These are phyloP conservation scores for Blakeslea trispora DNA, from an alignment of 371 early-diverging fungal species.

Conservation along the genomic window DNA sequence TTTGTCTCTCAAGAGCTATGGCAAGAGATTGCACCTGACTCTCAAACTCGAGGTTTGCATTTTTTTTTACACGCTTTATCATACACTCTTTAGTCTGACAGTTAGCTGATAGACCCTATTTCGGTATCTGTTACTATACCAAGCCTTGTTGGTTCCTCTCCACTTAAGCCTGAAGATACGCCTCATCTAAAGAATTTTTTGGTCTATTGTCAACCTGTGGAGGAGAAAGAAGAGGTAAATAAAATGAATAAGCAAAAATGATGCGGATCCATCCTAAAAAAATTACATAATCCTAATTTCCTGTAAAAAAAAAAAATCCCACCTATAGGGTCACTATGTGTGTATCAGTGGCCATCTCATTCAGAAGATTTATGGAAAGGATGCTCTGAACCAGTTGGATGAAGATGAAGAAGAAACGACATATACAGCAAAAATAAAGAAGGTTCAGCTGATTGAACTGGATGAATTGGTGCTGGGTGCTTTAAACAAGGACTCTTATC, in stretches of 20 bases:
- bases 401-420: conserved; percentile 30
- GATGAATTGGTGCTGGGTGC: conserved; percentile 70
- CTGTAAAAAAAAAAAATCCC: no score
- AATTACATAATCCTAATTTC: background rate
- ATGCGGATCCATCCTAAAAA: background rate
- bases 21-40: conserved; percentile 10
- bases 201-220: conserved; percentile 16
- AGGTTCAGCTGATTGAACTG: conserved; percentile 58
- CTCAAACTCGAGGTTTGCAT: conserved; percentile 13
- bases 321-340: conserved; percentile 7
- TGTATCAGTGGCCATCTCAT: conserved; percentile 30
- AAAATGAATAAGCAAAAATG: conserved; percentile 6
- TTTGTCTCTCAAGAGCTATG: conserved; percentile 23
- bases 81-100: background rate
- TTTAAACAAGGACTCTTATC: conserved; percentile 55
- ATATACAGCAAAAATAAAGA: conserved; percentile 29
- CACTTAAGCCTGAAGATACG: background rate
- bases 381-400: conserved; percentile 36
- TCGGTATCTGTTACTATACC: conserved; percentile 23
- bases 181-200: conserved; percentile 12
- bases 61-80: background rate
- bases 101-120: conserved; percentile 14
- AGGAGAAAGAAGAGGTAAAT: conserved; percentile 24
- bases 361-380: conserved; percentile 37
- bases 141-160: conserved; percentile 4